Conservation (phyloP, 2,329 filamentous ascomycete genomes). For the Fusarium napiforme region DNA sequence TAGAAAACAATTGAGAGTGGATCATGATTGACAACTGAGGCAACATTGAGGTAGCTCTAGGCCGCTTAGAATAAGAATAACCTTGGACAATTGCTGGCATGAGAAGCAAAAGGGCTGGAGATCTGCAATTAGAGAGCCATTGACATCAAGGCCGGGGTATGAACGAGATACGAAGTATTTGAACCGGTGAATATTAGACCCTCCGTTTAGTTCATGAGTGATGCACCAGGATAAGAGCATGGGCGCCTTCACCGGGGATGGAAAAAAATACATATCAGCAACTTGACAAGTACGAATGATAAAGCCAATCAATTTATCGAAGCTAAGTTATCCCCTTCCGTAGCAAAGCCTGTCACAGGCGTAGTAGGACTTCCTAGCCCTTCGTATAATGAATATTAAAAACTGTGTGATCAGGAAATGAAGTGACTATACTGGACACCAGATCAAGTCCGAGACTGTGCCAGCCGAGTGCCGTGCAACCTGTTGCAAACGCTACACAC, state of each 20-base stretch:
- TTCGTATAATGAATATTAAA: constrained; percentile 24
- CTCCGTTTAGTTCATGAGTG: not conserved
- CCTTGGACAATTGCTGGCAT: not conserved
- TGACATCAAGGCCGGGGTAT: not conserved
- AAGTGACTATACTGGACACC: constrained; percentile 15
- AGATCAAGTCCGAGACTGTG: constrained; percentile 2
- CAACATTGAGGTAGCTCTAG: not conserved
- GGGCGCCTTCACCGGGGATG: not conserved
- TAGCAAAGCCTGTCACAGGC: not conserved
- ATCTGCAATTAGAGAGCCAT: not conserved
- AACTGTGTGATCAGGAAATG: constrained; percentile 5
- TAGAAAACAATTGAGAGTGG: not conserved
- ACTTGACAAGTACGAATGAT: not conserved
- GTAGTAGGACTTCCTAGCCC: not conserved
- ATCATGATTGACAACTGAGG: not conserved
- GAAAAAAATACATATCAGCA: not conserved
- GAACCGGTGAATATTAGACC: no score
- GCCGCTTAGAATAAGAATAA: not conserved
- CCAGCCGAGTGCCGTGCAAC: not conserved
- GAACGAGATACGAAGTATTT: not conserved
- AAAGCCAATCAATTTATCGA: constrained; percentile 9
- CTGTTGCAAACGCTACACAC: not conserved
- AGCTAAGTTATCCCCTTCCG: not conserved
- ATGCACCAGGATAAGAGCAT: not conserved
- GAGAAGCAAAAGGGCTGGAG: not conserved